Conservation (phyloP, 1,139 yeast species). For the Hyphopichia khmerensis region DNA sequence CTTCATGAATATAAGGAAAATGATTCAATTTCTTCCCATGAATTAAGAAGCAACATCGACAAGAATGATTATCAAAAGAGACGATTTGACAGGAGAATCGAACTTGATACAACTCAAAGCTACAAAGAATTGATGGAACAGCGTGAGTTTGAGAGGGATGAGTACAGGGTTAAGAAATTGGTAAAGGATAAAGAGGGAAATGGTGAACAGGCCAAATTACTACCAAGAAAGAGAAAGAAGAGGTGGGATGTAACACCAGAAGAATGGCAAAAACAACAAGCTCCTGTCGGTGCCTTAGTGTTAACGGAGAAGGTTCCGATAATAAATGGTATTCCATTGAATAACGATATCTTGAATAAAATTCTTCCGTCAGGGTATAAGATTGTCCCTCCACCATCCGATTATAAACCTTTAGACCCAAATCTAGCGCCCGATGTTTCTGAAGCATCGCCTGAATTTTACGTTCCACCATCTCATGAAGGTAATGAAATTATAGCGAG, state of each 20-base stretch:
- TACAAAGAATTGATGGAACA: conserved; percentile 40
- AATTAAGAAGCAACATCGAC: conserved; percentile 18
- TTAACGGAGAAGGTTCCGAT: conserved; percentile 32
- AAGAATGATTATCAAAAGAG: conserved; percentile 20
- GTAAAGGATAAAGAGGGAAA: conserved; percentile 15
- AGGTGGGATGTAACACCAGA: conserved; percentile 40
- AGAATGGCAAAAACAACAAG: conserved; percentile 19
- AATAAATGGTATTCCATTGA: conserved; percentile 45
- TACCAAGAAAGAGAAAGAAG: conserved; percentile 21
- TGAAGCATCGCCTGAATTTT: conserved; percentile 22
- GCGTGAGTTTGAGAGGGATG: conserved; percentile 31
- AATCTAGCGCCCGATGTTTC: conserved; percentile 31
- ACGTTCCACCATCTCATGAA: conserved; percentile 25
- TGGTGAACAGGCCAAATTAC: conserved; percentile 12
- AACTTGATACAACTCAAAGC: conserved; percentile 19
- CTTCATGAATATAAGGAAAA: conserved; percentile 22
- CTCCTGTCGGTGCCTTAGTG: conserved; percentile 1
- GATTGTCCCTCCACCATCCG: conserved; percentile 47
- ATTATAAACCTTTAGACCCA: conserved; percentile 35
- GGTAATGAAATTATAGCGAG: conserved; percentile 21
- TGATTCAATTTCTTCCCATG: conserved; percentile 16
- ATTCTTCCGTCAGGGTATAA: conserved; percentile 58
- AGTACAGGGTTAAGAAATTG: conserved; percentile 18
- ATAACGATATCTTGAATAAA: conserved; percentile 49
- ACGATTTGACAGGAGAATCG: conserved; percentile 23